These are phyloP conservation scores for Tolypocladium album DNA, from an alignment of 2,329 filamentous ascomycete genomes.

Conservation along the genomic window DNA sequence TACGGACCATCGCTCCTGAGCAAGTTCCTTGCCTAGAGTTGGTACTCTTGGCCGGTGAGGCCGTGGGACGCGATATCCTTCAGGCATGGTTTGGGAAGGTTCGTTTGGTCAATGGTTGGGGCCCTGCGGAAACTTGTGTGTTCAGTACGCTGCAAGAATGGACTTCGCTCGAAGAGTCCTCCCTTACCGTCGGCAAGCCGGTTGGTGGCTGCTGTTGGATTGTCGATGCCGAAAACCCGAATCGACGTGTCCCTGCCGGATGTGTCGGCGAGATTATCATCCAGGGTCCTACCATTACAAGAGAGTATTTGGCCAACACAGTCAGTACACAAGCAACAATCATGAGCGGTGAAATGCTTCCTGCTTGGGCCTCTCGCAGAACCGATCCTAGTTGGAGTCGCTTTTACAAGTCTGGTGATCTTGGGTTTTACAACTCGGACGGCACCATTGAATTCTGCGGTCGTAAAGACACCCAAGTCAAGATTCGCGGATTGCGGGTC, in stretches of 20 bases:
- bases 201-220: conserved; percentile 3
- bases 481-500: conserved; percentile 10
- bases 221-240: conserved; percentile 1
- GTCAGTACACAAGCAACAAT: neutral
- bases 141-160: conserved; percentile 1
- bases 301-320: conserved; percentile 4
- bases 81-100: conserved; percentile 3
- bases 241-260: conserved; percentile 2
- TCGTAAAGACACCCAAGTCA: conserved; percentile 5
- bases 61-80: conserved; percentile 1
- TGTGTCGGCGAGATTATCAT: conserved; percentile 6
- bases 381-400: neutral
- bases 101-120: conserved; percentile 6
- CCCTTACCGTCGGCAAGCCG: conserved; percentile 1
- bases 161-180: neutral
- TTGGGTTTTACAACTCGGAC: conserved; percentile 2
- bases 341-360: neutral
- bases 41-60: conserved; percentile 4
- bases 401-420: conserved; percentile 5
- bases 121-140: conserved; percentile 2
- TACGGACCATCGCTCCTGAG: conserved; percentile 1
- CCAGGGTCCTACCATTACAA: conserved; percentile 4
- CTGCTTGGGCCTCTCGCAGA: neutral
- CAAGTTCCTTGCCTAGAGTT: conserved; percentile 2
- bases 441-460: conserved; percentile 8